Evolutionary conservation across 371 early-diverging fungal genomes (phyloP).

Genomic region (Mortierella sp.): DNA sequence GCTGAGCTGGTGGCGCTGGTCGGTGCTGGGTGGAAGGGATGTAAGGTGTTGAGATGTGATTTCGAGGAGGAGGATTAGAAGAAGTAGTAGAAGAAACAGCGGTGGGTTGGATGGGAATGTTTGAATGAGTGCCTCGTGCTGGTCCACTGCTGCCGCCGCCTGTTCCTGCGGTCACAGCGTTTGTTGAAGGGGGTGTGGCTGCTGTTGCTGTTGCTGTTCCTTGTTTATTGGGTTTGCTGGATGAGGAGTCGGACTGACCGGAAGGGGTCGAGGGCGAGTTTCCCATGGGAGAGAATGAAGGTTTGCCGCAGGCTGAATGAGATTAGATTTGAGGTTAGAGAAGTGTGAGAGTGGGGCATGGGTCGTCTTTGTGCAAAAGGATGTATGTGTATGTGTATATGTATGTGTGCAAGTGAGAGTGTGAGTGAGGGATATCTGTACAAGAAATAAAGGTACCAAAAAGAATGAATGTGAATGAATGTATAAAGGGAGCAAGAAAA

Average conservation of each 20-base stretch:
- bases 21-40: slow-evolving; percentile 8
- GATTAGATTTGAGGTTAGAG: background rate
- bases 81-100: background rate
- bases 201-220: background rate
- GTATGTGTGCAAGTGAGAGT: background rate
- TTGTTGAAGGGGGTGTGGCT: background rate
- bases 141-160: background rate
- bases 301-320: background rate
- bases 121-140: slow-evolving; percentile 36
- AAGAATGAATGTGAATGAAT: background rate
- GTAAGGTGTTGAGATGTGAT: background rate
- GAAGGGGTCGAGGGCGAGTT: slow-evolving; percentile 35
- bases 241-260: slow-evolving; percentile 16
- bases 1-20: background rate
- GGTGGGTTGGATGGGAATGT: slow-evolving; percentile 36
- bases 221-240: slow-evolving; percentile 15
- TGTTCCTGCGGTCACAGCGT: slow-evolving; percentile 18
- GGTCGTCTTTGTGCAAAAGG: no score
- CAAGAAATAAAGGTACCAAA: background rate
- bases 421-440: no score
- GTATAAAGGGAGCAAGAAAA: background rate
- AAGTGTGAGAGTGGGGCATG: background rate
- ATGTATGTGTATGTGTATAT: background rate
- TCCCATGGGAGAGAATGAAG: slow-evolving; percentile 25
- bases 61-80: background rate